These are phyloP conservation scores for Oryza officinalis DNA, from an alignment of 176 grass and related monocot species.

Conservation along the genomic window DNA sequence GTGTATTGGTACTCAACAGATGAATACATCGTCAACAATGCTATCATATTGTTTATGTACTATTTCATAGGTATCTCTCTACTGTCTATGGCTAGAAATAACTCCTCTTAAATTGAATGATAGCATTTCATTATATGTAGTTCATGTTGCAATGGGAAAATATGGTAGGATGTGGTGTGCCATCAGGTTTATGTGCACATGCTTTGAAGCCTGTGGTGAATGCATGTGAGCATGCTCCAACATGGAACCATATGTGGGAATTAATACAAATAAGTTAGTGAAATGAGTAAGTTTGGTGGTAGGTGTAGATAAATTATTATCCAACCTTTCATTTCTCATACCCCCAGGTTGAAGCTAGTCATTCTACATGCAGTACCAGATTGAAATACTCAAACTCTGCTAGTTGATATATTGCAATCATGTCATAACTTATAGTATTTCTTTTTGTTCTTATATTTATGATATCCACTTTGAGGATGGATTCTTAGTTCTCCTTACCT, in stretches of 20 bases:
- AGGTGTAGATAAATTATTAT: constrained; percentile 3
- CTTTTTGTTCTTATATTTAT: constrained; percentile 7
- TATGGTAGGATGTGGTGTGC: not conserved
- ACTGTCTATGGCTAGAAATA: constrained; percentile 9
- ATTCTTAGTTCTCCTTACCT: not conserved
- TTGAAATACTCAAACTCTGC: constrained; percentile 15
- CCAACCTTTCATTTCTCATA: not conserved
- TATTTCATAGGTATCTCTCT: constrained; percentile 81
- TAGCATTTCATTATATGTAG: constrained; percentile 21
- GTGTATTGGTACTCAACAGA: constrained; percentile 66
- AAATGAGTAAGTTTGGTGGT: constrained; percentile 6
- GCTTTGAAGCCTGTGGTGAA: not conserved
- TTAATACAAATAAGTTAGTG: not conserved
- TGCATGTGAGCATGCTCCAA: constrained; percentile 7
- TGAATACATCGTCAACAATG: constrained; percentile 52
- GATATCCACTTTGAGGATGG: not conserved
- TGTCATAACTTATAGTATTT: not conserved
- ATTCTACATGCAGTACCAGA: not conserved
- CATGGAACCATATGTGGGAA: constrained; percentile 29
- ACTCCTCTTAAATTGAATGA: not conserved
- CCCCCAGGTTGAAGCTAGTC: not conserved
- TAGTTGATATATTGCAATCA: not conserved
- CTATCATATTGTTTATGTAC: constrained; percentile 84
- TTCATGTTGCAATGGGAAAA: not conserved
- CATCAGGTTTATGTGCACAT: constrained; percentile 26